Conservation (phyloP, 108 stramenopile species). For the Ochromonas danica region DNA sequence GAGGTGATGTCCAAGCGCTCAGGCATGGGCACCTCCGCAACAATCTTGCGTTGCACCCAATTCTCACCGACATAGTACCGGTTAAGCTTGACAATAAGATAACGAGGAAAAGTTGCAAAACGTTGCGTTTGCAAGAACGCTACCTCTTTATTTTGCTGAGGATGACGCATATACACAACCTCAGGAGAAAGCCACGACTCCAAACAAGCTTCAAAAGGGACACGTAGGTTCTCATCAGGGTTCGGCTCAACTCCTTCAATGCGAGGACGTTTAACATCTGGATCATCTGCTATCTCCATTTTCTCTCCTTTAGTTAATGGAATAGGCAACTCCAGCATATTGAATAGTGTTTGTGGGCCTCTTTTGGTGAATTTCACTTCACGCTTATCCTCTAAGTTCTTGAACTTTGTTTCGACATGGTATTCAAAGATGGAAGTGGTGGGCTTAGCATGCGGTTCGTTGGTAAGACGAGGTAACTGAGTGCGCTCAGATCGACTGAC, state of each 20-base stretch:
- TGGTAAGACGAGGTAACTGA: neutral
- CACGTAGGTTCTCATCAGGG: slow-evolving; percentile 62
- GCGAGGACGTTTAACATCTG: slow-evolving; percentile 4
- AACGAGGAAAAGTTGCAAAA: slow-evolving; percentile 84
- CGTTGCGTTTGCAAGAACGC: slow-evolving; percentile 40
- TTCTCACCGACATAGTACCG: slow-evolving; percentile 84
- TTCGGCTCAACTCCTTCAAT: neutral
- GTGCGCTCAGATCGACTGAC: slow-evolving; percentile 71
- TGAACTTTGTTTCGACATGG: slow-evolving; percentile 42
- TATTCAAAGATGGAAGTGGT: neutral
- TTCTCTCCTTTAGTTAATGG: neutral
- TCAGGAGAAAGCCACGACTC: slow-evolving; percentile 71
- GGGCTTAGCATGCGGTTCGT: neutral
- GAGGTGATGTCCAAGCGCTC: slow-evolving; percentile 71
- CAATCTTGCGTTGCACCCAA: slow-evolving; percentile 90
- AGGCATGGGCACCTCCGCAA: slow-evolving; percentile 88
- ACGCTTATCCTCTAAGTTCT: slow-evolving; percentile 7
- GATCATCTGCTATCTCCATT: neutral
- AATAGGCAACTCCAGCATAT: neutral
- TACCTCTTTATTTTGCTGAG: neutral
- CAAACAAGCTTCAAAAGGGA: slow-evolving; percentile 76
- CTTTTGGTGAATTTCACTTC: slow-evolving; percentile 51
- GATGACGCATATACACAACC: slow-evolving; percentile 52
- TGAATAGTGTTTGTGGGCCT: neutral
- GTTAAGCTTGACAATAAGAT: slow-evolving; percentile 83